These are phyloP conservation scores for Fusarium agapanthi DNA, from an alignment of 2,329 filamentous ascomycete species.

Conservation along the genomic window DNA sequence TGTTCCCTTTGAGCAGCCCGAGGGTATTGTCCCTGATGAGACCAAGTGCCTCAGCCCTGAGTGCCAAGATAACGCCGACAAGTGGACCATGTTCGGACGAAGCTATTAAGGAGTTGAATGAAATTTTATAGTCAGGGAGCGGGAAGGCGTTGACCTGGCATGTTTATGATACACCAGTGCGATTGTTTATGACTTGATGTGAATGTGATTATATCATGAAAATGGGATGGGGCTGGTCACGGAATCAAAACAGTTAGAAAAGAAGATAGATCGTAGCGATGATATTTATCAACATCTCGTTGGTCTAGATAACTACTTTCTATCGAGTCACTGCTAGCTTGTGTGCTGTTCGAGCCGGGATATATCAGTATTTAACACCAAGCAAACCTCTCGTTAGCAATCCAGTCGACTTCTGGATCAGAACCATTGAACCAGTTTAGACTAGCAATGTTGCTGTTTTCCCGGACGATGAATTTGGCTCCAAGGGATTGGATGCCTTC, in stretches of 20 bases:
- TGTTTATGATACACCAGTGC: conserved; percentile 44
- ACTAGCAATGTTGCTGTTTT: conserved; percentile 74
- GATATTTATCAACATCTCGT: conserved; percentile 22
- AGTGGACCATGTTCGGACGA: conserved; percentile 93
- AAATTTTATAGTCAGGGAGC: conserved; percentile 36
- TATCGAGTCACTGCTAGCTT: neutral
- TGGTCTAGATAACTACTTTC: conserved; percentile 13
- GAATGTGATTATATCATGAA: conserved; percentile 41
- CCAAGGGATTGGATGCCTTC: conserved; percentile 56
- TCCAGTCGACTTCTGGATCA: conserved; percentile 70
- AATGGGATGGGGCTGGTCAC: conserved; percentile 26
- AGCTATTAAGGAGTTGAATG: conserved; percentile 59
- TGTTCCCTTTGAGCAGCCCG: conserved; percentile 85
- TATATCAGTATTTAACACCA: conserved; percentile 68
- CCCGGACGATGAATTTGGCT: conserved; percentile 62
- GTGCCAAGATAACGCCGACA: conserved; percentile 78
- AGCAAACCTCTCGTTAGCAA: conserved; percentile 79
- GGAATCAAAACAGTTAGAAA: conserved; percentile 33
- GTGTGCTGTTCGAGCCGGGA: neutral
- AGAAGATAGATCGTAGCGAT: conserved; percentile 35
- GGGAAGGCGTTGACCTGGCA: conserved; percentile 41
- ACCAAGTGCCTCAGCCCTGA: conserved; percentile 94
- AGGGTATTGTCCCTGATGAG: conserved; percentile 78
- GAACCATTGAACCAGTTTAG: conserved; percentile 74
- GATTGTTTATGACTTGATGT: conserved; percentile 43